Conservation (phyloP, 805 yeast genomes). For the Candida glaebosa region DNA sequence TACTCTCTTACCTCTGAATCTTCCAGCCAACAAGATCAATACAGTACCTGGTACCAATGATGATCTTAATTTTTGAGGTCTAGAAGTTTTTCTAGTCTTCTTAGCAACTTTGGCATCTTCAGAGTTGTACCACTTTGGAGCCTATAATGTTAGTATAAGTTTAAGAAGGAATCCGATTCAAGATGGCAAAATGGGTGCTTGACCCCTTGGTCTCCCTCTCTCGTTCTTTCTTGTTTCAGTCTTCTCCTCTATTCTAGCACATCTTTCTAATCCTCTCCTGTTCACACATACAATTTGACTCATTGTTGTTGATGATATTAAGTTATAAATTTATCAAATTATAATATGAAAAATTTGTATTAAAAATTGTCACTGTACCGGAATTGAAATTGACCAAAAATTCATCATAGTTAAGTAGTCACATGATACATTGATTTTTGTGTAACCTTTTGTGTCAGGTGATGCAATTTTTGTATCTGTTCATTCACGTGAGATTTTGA, state of each 20-base stretch:
- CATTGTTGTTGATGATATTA: constrained; percentile 18
- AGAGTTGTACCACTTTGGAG: constrained; percentile 93
- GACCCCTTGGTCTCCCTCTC: no score
- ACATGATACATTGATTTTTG: not conserved
- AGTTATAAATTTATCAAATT: not conserved
- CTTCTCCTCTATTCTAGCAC: not conserved
- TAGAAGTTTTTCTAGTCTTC: constrained; percentile 84
- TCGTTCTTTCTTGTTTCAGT: not conserved
- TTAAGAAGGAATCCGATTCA: no score
- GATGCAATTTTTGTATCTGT: no score
- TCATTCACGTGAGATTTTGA: no score
- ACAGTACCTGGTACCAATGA: constrained; percentile 98
- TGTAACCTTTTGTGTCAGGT: no score
- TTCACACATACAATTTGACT: constrained; percentile 31
- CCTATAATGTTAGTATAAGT: constrained; percentile 34
- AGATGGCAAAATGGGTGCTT: no score
- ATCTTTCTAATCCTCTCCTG: not conserved
- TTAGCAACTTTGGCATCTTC: constrained; percentile 86
- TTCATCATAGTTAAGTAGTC: not conserved
- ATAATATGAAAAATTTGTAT: not conserved
- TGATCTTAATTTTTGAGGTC: constrained; percentile 94
- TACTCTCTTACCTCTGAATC: constrained; percentile 99
- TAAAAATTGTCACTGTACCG: constrained; percentile 1
- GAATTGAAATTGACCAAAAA: not conserved
- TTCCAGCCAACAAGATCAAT: constrained; percentile 95